Conservation (phyloP, 2,329 filamentous ascomycete species). For the Davidsoniella eucalypti region DNA sequence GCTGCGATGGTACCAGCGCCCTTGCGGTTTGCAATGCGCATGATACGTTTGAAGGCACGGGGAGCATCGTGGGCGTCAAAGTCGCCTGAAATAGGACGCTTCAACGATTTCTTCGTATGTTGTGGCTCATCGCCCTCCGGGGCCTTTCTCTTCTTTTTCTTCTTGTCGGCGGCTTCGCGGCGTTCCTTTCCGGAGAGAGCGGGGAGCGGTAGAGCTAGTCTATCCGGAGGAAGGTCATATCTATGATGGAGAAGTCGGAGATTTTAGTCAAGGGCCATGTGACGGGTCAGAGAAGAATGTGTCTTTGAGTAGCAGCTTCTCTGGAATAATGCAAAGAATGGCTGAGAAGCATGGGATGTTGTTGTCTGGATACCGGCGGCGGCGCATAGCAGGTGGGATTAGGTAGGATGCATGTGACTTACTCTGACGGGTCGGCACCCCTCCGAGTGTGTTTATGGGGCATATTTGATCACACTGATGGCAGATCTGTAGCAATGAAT, state of each 20-base stretch:
- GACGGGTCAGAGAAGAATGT: neutral
- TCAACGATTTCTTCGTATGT: conserved; percentile 18
- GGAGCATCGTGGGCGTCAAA: conserved; percentile 61
- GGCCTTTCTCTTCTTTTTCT: conserved; percentile 17
- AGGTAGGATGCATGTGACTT: conserved; percentile 16
- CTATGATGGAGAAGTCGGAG: neutral
- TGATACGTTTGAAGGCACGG: conserved; percentile 69
- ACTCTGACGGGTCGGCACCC: conserved; percentile 38
- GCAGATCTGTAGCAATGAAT: neutral
- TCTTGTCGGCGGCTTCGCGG: conserved; percentile 14
- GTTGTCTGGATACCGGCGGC: neutral
- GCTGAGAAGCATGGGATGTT: too few species aligned
- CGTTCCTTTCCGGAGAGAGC: conserved; percentile 9
- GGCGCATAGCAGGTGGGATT: neutral
- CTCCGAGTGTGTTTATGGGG: conserved; percentile 75
- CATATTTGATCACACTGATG: conserved; percentile 32
- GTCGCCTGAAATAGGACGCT: conserved; percentile 19
- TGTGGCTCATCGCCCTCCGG: conserved; percentile 27
- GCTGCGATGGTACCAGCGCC: conserved; percentile 8
- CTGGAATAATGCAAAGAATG: too few species aligned
- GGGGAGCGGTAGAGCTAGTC: conserved; percentile 8
- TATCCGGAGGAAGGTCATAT: conserved; percentile 8
- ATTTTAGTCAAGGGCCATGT: neutral
- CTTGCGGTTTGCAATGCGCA: conserved; percentile 45
- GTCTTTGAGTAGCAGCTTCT: neutral